phyloP scores from a whole-genome alignment of 768 basidiomycete genomes.

The Auricularia sp. region DNA sequence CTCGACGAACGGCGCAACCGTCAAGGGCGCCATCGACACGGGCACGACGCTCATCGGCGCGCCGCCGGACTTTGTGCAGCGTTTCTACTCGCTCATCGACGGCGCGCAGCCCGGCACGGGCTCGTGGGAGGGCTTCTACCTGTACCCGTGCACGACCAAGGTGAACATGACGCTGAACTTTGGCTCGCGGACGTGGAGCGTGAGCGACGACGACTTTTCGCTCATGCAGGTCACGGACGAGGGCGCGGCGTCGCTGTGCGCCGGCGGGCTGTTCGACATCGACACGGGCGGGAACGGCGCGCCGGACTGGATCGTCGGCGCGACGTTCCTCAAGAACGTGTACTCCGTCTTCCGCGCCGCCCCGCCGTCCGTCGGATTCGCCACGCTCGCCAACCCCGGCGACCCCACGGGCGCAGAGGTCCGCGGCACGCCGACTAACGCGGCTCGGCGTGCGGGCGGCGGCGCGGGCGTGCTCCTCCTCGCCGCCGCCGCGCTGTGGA shows the following conservation, averaged over 20 bases:
- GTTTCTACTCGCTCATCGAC: slow-evolving; percentile 54
- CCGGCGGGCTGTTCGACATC: slow-evolving; percentile 69
- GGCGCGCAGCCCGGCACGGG: slow-evolving; percentile 38
- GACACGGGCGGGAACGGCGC: slow-evolving; percentile 30
- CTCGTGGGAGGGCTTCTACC: slow-evolving; percentile 58
- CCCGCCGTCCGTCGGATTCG: slow-evolving; percentile 33
- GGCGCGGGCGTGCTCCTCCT: no score
- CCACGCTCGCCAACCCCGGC: slow-evolving; percentile 23
- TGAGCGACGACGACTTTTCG: slow-evolving; percentile 71
- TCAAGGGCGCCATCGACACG: slow-evolving; percentile 81
- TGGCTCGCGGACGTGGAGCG: slow-evolving; percentile 69
- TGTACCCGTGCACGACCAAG: slow-evolving; percentile 62
- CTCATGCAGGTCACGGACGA: slow-evolving; percentile 34
- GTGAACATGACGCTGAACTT: slow-evolving; percentile 59
- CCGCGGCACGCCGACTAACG: no score
- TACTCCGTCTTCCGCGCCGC: slow-evolving; percentile 44
- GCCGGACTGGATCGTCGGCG: slow-evolving; percentile 64
- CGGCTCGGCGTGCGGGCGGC: no score
- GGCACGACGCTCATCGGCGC: slow-evolving; percentile 88
- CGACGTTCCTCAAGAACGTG: slow-evolving; percentile 54
- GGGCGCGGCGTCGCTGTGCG: slow-evolving; percentile 31
- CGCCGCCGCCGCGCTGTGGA: no score
- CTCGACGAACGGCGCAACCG: slow-evolving; percentile 9
- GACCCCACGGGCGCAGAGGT: neutral
- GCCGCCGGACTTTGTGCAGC: slow-evolving; percentile 47